phyloP scores from a whole-genome alignment of 352 stramenopile genomes.

The Aphanomyces euteiches region DNA sequence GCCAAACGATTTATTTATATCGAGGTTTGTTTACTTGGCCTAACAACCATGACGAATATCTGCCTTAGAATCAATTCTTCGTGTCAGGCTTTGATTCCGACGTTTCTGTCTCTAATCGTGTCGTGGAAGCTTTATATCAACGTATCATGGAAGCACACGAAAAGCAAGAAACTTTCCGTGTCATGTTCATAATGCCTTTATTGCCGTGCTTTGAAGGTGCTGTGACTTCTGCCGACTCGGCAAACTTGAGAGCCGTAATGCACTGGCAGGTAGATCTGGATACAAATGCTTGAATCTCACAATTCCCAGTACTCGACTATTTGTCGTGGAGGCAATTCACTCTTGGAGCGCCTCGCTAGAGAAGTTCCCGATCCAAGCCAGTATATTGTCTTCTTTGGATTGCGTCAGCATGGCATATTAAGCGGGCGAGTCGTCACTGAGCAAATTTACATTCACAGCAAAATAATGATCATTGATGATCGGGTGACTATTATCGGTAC shows the following conservation, averaged over 20 bases:
- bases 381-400: conserved; percentile 34
- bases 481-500: conserved; percentile 31
- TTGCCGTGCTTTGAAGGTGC: conserved; percentile 35
- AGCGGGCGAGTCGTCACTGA: conserved; percentile 28
- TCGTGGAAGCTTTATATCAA: conserved; percentile 31
- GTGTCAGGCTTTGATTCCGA: conserved; percentile 44
- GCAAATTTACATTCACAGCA: conserved; percentile 39
- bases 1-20: conserved; percentile 57
- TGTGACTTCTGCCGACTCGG: conserved; percentile 25
- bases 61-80: conserved; percentile 43
- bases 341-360: conserved; percentile 19
- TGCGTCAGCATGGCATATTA: conserved; percentile 28
- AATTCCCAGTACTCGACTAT: conserved; percentile 32
- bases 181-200: conserved; percentile 34
- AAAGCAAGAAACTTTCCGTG: conserved; percentile 32
- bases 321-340: conserved; percentile 30
- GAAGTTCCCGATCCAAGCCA: conserved; percentile 27
- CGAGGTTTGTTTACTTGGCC: conserved; percentile 34
- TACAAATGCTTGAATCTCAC: conserved; percentile 7
- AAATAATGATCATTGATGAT: conserved; percentile 36
- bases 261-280: conserved; percentile 32
- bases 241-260: conserved; percentile 32
- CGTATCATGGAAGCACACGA: conserved; percentile 30
- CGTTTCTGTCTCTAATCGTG: conserved; percentile 35
- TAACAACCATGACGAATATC: conserved; percentile 34